Conservation (phyloP, 2,329 filamentous ascomycete genomes). For the Alternaria gansuensis region DNA sequence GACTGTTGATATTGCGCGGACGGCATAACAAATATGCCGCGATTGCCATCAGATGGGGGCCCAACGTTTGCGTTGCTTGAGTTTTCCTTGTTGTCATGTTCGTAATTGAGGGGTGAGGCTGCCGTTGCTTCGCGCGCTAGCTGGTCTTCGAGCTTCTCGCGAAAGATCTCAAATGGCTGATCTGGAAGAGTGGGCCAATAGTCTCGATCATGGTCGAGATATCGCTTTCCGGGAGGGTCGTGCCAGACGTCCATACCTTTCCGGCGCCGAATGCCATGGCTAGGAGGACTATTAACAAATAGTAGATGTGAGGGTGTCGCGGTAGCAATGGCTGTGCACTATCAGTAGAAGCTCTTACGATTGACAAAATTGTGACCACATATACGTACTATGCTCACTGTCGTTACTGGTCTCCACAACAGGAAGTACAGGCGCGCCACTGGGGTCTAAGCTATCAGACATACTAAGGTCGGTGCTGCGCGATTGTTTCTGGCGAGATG, state of each 20-base stretch:
- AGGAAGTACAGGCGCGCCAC: not conserved
- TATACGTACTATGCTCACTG: not conserved
- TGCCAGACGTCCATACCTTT: slow-evolving; percentile 18
- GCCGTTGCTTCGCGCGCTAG: slow-evolving; percentile 27
- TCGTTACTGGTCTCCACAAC: not conserved
- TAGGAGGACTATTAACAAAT: not conserved
- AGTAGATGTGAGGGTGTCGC: not conserved
- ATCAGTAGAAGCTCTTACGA: slow-evolving; percentile 7
- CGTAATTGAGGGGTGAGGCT: slow-evolving; percentile 29
- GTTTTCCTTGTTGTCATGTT: slow-evolving; percentile 40
- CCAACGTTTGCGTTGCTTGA: slow-evolving; percentile 10
- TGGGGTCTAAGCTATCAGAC: not conserved
- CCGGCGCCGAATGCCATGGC: slow-evolving; percentile 5
- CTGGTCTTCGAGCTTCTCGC: slow-evolving; percentile 33
- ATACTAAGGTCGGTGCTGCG: not conserved
- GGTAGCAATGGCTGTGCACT: not conserved
- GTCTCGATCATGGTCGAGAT: slow-evolving; percentile 17
- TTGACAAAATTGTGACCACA: not conserved
- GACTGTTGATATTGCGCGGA: slow-evolving; percentile 24
- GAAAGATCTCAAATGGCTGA: slow-evolving; percentile 28
- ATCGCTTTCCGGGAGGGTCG: slow-evolving; percentile 10
- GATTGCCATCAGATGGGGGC: slow-evolving; percentile 4
- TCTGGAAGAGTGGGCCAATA: slow-evolving; percentile 21
- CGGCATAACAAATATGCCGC: slow-evolving; percentile 28
- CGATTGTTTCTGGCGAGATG: not conserved